Conservation (phyloP, 441 rosid species). For the Hypseocharis bilobata region DNA sequence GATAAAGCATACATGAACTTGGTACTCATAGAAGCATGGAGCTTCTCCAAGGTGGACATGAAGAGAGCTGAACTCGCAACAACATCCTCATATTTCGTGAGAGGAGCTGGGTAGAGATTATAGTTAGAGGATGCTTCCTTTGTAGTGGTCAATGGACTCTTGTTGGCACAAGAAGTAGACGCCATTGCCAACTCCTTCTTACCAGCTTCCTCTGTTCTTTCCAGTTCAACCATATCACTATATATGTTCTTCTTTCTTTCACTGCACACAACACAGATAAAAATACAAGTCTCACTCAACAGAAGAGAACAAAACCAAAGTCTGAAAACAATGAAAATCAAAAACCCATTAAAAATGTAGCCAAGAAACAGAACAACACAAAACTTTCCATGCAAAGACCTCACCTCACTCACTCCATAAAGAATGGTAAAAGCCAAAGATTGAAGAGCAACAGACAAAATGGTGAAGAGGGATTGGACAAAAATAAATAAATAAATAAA, state of each 20-base stretch:
- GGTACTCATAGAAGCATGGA: constrained; percentile 70
- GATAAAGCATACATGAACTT: constrained; percentile 62
- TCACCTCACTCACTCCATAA: background rate
- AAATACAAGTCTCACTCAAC: constrained; percentile 14
- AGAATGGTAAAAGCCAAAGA: constrained; percentile 18
- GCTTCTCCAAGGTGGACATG: constrained; percentile 60
- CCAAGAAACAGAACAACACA: background rate
- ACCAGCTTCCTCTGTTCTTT: constrained; percentile 18
- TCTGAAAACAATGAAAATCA: constrained; percentile 11
- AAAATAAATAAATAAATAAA: constrained; percentile 6
- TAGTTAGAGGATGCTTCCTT: constrained; percentile 34
- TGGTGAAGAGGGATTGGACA: background rate
- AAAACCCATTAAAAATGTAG: constrained; percentile 14
- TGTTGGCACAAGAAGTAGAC: constrained; percentile 64
- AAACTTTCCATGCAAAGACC: constrained; percentile 12
- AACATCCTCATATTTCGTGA: constrained; percentile 62
- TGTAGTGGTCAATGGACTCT: constrained; percentile 39
- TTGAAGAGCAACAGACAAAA: constrained; percentile 18
- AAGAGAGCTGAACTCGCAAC: constrained; percentile 47
- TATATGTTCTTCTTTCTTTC: constrained; percentile 23
- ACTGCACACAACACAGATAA: constrained; percentile 15
- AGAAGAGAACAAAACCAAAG: background rate
- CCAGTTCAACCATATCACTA: constrained; percentile 31
- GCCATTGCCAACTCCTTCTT: constrained; percentile 45
- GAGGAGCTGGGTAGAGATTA: constrained; percentile 46